A percentile compares a stretch with the other conserved stretches of the same genome.
Evolutionary conservation across 805 yeast genomes (phyloP).

Genomic region (Lipomyces yamanashiensis): DNA sequence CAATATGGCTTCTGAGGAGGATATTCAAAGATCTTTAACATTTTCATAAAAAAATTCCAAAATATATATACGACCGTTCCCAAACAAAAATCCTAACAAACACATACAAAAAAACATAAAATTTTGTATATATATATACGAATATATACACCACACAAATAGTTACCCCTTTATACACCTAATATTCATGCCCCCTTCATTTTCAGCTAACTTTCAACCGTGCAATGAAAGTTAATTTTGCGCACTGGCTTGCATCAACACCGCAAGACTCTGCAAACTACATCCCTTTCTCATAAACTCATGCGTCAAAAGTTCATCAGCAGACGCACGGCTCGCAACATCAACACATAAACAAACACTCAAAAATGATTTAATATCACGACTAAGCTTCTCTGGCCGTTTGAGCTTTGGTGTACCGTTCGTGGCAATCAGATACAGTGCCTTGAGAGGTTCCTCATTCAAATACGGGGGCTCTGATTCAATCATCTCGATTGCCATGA

Average conservation of each 20-base stretch:
- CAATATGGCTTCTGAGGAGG: too few species aligned
- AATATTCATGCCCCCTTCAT: too few species aligned
- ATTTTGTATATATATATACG: background rate
- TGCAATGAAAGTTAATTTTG: background rate
- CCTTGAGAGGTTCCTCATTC: conserved; percentile 78
- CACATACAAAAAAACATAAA: background rate
- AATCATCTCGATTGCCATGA: conserved; percentile 86
- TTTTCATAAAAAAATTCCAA: background rate
- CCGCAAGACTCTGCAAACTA: conserved; percentile 55
- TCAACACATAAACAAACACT: conserved; percentile 94
- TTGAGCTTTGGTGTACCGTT: conserved; percentile 81
- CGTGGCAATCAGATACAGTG: conserved; percentile 74
- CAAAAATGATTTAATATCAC: conserved; percentile 80
- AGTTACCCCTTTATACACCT: too few species aligned
- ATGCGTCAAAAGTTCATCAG: conserved; percentile 84
- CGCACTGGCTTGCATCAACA: conserved; percentile 30
- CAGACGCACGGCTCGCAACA: conserved; percentile 85
- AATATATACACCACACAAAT: background rate
- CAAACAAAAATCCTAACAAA: background rate
- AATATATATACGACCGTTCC: background rate
- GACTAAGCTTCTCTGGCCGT: conserved; percentile 69
- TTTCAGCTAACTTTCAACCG: too few species aligned
- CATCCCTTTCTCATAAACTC: conserved; percentile 63
- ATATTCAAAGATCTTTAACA: background rate
- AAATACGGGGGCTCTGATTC: conserved; percentile 85